Percentiles rank a stretch among this genome's conserved stretches.
These are phyloP conservation scores for Erythrobasidium hasegawianum DNA, from an alignment of 1,284 basidiomycete genomes.

Conservation along the genomic window DNA sequence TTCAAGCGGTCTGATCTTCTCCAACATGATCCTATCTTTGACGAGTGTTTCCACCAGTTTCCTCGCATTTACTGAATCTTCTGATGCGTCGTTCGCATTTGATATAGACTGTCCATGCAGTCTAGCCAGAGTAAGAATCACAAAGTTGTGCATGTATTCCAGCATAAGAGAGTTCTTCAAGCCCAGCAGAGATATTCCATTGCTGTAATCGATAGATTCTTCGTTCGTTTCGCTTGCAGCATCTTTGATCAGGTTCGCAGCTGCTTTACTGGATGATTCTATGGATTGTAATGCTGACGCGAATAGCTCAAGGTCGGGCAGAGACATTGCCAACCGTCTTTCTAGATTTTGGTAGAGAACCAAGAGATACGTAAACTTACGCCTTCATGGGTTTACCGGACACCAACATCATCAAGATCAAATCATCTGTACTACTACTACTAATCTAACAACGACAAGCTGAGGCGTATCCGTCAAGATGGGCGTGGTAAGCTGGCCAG, in stretches of 20 bases:
- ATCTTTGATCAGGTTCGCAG: constrained; percentile 23
- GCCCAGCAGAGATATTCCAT: constrained; percentile 85
- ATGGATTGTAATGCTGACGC: constrained; percentile 17
- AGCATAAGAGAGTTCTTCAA: constrained; percentile 82
- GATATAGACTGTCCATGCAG: constrained; percentile 60
- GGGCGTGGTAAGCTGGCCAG: constrained; percentile 26
- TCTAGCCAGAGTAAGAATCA: constrained; percentile 68
- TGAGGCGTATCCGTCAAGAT: constrained; percentile 9
- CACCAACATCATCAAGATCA: background rate
- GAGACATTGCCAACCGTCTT: too few relatives aligned
- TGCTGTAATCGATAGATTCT: constrained; percentile 48
- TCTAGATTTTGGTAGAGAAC: background rate
- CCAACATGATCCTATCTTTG: constrained; percentile 68
- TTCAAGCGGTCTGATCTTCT: constrained; percentile 76
- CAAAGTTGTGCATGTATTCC: constrained; percentile 81
- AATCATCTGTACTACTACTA: background rate
- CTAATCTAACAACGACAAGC: too few relatives aligned
- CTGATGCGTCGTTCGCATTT: constrained; percentile 52
- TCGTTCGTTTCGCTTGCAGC: background rate
- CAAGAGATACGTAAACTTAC: background rate
- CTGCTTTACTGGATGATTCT: constrained; percentile 9
- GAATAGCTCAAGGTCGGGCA: constrained; percentile 25
- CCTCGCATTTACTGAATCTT: constrained; percentile 59
- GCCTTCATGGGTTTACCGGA: background rate
- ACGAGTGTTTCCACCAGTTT: constrained; percentile 59